Evolutionary conservation across 768 basidiomycete genomes (phyloP).

Genomic region (Collybiopsis confluens): DNA sequence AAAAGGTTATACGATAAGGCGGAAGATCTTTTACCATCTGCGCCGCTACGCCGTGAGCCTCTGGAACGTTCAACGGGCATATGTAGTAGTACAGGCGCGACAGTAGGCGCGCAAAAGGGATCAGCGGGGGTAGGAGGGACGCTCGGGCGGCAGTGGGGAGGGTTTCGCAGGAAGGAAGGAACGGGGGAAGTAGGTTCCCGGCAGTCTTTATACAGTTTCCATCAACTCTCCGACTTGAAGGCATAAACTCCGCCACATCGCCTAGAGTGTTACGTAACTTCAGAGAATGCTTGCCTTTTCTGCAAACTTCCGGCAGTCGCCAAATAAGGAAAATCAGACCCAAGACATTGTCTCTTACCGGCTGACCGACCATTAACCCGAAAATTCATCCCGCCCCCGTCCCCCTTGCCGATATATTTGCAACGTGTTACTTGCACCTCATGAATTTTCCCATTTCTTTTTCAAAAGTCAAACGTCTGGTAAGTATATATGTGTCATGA

Average conservation of each 20-base stretch:
- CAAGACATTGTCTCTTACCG: not conserved
- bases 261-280: constrained; percentile 1
- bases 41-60: constrained; percentile 28
- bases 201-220: constrained; percentile 3
- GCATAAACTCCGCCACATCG: constrained; percentile 9
- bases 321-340: not conserved
- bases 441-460: too few species aligned
- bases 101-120: not conserved
- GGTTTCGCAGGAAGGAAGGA: constrained; percentile 11
- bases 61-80: constrained; percentile 50
- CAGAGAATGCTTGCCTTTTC: constrained; percentile 1
- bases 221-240: not conserved
- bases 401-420: too few species aligned
- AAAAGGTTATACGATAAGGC: constrained; percentile 2
- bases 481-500: too few species aligned
- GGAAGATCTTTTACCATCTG: constrained; percentile 31
- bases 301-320: not conserved
- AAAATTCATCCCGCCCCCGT: too few species aligned
- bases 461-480: too few species aligned
- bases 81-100: constrained; percentile 2
- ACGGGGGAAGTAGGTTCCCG: constrained; percentile 5
- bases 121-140: constrained; percentile 6
- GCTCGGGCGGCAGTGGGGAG: not conserved
- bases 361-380: not conserved
- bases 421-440: too few species aligned